A percentile compares a stretch with the other conserved stretches of the same genome.
phyloP scores from a whole-genome alignment of 2,329 filamentous ascomycete species.

The Trichophyton schoenleinii region DNA sequence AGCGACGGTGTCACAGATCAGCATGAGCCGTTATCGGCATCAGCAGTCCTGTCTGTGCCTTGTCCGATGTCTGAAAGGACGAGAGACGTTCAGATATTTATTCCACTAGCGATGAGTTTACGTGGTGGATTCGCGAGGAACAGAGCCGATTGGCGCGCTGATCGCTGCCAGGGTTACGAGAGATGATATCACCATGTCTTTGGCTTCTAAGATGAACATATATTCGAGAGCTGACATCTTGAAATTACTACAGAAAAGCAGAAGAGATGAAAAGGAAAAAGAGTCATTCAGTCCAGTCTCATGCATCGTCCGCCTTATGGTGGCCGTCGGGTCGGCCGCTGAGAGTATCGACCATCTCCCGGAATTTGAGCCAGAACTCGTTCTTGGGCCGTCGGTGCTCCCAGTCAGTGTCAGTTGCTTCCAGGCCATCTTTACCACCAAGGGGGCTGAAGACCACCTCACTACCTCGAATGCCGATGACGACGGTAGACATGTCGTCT shows the following conservation, averaged over 20 bases:
- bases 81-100: too few relatives aligned
- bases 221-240: neutral
- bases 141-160: neutral
- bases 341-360: slow-evolving; percentile 71
- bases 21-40: too few relatives aligned
- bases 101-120: too few relatives aligned
- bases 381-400: slow-evolving; percentile 68
- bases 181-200: neutral
- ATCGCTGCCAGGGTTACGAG: neutral
- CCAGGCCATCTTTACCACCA: slow-evolving; percentile 50
- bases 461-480: slow-evolving; percentile 88
- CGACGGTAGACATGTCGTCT: slow-evolving; percentile 60
- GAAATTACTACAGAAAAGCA: neutral
- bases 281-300: neutral
- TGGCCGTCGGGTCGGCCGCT: slow-evolving; percentile 51
- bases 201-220: neutral
- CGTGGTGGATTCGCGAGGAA: neutral
- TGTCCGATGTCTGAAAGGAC: too few relatives aligned
- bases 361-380: slow-evolving; percentile 74
- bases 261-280: neutral
- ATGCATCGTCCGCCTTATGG: slow-evolving; percentile 7
- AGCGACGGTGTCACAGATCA: too few relatives aligned
- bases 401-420: slow-evolving; percentile 86
- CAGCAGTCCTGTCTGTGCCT: too few relatives aligned
- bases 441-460: slow-evolving; percentile 79